Evolutionary conservation across 2,329 filamentous ascomycete genomes (phyloP).

Genomic region (Sporothrix sp.): DNA sequence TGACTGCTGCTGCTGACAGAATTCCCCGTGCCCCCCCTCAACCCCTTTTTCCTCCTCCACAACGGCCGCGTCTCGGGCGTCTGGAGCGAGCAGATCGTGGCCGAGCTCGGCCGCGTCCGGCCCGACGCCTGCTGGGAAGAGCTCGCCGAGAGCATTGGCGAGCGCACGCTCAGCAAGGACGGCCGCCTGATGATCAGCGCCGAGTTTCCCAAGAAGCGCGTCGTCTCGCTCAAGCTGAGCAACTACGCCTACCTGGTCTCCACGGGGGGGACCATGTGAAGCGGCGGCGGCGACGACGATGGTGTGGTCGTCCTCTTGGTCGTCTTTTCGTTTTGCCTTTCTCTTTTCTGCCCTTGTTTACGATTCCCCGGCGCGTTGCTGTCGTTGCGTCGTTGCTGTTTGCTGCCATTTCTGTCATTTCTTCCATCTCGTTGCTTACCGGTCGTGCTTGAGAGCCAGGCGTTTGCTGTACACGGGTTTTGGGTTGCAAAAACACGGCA

Average conservation of each 20-base stretch:
- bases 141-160: constrained; percentile 54
- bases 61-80: constrained; percentile 55
- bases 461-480: neutral
- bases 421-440: neutral
- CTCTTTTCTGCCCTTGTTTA: no score
- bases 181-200: constrained; percentile 47
- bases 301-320: neutral
- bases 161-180: constrained; percentile 49
- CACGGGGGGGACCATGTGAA: no score
- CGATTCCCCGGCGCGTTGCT: neutral
- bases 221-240: constrained; percentile 46
- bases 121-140: constrained; percentile 51
- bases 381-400: neutral
- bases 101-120: constrained; percentile 47
- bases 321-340: constrained; percentile 2
- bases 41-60: constrained; percentile 60
- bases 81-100: constrained; percentile 60
- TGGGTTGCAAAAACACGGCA: neutral
- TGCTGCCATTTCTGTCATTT: neutral
- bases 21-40: constrained; percentile 58
- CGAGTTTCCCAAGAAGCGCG: constrained; percentile 42
- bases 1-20: constrained; percentile 41
- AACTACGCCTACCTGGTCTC: constrained; percentile 48
- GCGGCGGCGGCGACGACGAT: constrained; percentile 17
- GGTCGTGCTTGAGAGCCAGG: constrained; percentile 3